Evolutionary conservation across 1,284 basidiomycete genomes (phyloP).

Genomic region (Cryptococcus sp.): DNA sequence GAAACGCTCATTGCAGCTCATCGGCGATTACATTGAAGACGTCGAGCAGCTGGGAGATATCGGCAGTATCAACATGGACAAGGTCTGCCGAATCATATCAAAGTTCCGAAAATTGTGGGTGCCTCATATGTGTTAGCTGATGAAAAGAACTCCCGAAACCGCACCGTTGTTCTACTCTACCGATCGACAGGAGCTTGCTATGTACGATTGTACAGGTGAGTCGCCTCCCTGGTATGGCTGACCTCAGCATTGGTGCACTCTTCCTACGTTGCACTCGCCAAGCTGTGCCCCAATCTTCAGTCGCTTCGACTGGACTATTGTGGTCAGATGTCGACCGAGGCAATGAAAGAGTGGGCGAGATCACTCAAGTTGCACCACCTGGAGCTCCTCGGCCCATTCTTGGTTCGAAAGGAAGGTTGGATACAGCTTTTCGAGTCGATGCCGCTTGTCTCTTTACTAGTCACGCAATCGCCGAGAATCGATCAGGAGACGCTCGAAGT

Average conservation of each 20-base stretch:
- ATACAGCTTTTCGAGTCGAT: constrained; percentile 63
- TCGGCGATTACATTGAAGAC: constrained; percentile 80
- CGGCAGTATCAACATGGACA: constrained; percentile 70
- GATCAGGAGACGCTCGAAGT: constrained; percentile 63
- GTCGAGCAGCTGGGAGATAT: constrained; percentile 87
- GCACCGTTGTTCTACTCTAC: constrained; percentile 76
- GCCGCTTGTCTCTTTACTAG: constrained; percentile 63
- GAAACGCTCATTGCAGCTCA: constrained; percentile 53
- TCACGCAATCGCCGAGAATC: constrained; percentile 84
- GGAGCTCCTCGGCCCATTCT: constrained; percentile 82
- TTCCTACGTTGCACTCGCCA: constrained; percentile 62
- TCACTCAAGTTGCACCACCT: constrained; percentile 65
- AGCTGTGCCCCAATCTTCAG: constrained; percentile 73
- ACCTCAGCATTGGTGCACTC: constrained; percentile 61
- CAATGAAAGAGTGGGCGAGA: constrained; percentile 60
- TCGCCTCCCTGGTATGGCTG: constrained; percentile 9
- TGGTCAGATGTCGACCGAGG: constrained; percentile 70
- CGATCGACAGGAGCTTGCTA: constrained; percentile 60
- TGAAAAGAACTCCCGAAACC: constrained; percentile 62
- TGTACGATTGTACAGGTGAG: constrained; percentile 90
- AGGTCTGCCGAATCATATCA: constrained; percentile 75
- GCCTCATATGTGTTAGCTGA: neutral
- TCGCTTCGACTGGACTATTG: constrained; percentile 76
- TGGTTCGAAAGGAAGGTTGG: constrained; percentile 74
- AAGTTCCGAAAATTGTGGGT: constrained; percentile 79